Evolutionary conservation across 2,329 filamentous ascomycete genomes (phyloP), one percentile per base, ranked within the genome.

Genomic region (Fusarium luffae): DNA sequence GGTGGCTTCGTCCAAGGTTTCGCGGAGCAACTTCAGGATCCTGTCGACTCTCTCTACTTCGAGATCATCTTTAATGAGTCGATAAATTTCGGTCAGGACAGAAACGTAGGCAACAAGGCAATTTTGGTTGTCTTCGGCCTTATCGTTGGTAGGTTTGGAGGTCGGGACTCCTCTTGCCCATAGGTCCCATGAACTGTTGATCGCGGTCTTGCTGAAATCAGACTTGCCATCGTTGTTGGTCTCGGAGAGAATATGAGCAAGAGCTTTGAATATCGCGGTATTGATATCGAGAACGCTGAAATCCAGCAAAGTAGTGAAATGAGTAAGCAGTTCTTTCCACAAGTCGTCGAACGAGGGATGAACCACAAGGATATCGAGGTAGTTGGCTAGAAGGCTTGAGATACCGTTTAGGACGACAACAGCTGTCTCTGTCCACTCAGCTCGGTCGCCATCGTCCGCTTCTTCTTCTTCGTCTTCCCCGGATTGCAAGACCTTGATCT

Each of bases 81-180:
- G 87, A 75, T 97, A 97, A 2, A 98, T 85, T 72, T 96, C 90
- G 59, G 89, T 84, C 42, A 96, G 87, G 2, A 92, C 86, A 23
- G 90, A 86, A 2, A 96, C 87, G 80, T 97, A 98, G n/a, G 94
- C 92, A 30, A 93, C 82, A n/a, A 95, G 86, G 13, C 93, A 94
- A 59, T 90, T 90, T 76, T 97, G 93, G 70, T 96, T 97, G 66
- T 92, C 87, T 4, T 81, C 81, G 1, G 83, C 79, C 51, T 84
- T 84, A 28, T 63, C 63, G 13, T 67, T 71, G 13, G 54, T 63
- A 14, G 69, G 72, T 32, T 80, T 80, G 2, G 83, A 79, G 5
- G 84, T 80, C 0, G 90, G 90, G n/a, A 92, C 84, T 3, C 88
- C 87, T 41, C 87, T 83, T 18, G 87, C 88, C 92, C 92, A 94